Base-by-base conservation (phyloP, 306 rosid genomes). In the Begonia loranthoides region DNA sequence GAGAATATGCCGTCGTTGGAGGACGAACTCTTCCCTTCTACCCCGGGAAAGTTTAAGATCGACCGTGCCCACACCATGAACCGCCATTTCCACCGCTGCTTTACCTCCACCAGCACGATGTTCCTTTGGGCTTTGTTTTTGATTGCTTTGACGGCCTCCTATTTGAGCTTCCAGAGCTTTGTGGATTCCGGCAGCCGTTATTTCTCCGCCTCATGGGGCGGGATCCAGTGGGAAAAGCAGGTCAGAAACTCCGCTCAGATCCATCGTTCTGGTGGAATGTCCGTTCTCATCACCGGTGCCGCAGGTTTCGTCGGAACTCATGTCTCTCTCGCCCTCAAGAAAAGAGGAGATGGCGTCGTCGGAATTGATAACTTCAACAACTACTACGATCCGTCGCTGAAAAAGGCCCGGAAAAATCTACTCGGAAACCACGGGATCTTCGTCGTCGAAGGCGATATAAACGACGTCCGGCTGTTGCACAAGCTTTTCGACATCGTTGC, bases 141-240 rank as follows among this genome's bases (percentile, higher is more conserved):
- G 0, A 72, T 78, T 2, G 90, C 90, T 9, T 51, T 78, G n/a
- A 78, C 85, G 34, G 85, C 75, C 0, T 81, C 90, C 9, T 81
- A 75, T 49, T 54, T 81, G 28, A 78, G 82, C 24, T 78, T 81
- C 63, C 90, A 75, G 17, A 45, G 78, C 48, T 76, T 76, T 56
- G 76, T 76, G 15, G 79, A 76, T 39, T 57, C 84, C 56, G 85
- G 90, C 4, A 64, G 70, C 69, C 70, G 73, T 6, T 78, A 81
- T 43, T 67, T 78, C 17, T 52, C 85, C 10, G 79, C 78, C 9
- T 81, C 90, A 0, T 78, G 90, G 90, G 90, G 85, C 8, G 90
- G 90, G 12, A 65, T 75, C 78, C 82, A 78, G 52, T 81, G 90
- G 90, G 90, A 81, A 63, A 81, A 74, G 44, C 82, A 81, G 40